Percentiles rank a stretch among this genome's conserved stretches.
Evolutionary conservation across 2,329 filamentous ascomycete species (phyloP).

Genomic region (Gaeumannomyces tritici): DNA sequence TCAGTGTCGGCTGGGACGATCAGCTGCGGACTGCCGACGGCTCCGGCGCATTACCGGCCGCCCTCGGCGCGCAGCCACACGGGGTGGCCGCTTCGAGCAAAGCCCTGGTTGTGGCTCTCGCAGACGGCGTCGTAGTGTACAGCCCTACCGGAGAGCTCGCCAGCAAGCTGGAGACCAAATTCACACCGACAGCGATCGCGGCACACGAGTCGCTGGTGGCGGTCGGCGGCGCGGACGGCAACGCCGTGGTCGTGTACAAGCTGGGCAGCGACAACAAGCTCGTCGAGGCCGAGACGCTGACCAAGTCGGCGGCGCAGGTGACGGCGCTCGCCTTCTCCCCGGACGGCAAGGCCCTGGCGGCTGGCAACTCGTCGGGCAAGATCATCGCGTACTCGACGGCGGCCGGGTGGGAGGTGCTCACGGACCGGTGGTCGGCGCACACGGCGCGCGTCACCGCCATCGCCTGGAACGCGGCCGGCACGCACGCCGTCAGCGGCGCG

Average conservation of each 20-base stretch:
- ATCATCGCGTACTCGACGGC: constrained; percentile 68
- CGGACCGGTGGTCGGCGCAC: constrained; percentile 60
- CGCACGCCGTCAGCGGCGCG: constrained; percentile 72
- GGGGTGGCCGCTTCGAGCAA: constrained; percentile 50
- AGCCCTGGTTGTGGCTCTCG: constrained; percentile 48
- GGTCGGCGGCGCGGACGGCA: constrained; percentile 61
- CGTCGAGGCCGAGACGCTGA: constrained; percentile 45
- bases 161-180: constrained; percentile 46
- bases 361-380: constrained; percentile 76
- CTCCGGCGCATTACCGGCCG: constrained; percentile 61
- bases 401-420: constrained; percentile 55
- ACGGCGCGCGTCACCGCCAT: constrained; percentile 48
- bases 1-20: constrained; percentile 91
- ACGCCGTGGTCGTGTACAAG: constrained; percentile 66
- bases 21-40: constrained; percentile 68
- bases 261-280: constrained; percentile 44
- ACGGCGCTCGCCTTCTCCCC: constrained; percentile 77
- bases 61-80: constrained; percentile 73
- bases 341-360: constrained; percentile 68
- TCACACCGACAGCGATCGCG: constrained; percentile 61
- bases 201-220: constrained; percentile 60
- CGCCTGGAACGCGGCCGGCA: constrained; percentile 69
- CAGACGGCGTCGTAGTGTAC: constrained; percentile 42
- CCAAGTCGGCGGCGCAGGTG: constrained; percentile 60
- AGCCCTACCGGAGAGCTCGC: constrained; percentile 46